Conservation (phyloP, 202 grass and related monocot species). For the Eragrostis tef region DNA sequence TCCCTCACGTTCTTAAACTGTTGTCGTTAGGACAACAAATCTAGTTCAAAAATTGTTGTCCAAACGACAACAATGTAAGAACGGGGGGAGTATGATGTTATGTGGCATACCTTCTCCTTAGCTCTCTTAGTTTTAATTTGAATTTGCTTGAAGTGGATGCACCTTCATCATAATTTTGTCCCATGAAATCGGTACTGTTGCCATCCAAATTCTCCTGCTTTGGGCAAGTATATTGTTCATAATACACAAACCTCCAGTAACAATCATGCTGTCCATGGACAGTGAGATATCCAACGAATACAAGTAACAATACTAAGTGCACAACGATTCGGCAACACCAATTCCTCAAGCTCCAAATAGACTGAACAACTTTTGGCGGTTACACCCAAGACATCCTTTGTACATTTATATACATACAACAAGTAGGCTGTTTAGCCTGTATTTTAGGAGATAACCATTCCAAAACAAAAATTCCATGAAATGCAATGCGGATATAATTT, state of each 20-base stretch:
- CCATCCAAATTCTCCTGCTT: conserved; percentile 59
- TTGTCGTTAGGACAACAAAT: too few species aligned
- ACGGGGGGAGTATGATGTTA: too few species aligned
- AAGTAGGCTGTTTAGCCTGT: neutral
- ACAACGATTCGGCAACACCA: neutral
- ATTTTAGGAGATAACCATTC: neutral
- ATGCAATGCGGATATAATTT: neutral
- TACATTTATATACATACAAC: neutral
- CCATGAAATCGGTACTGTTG: conserved; percentile 41
- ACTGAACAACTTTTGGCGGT: neutral
- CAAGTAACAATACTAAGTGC: neutral
- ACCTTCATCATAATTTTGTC: conserved; percentile 55
- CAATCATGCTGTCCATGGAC: neutral
- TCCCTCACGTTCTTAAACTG: too few species aligned
- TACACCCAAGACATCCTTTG: neutral
- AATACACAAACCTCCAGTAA: neutral
- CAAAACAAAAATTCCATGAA: neutral
- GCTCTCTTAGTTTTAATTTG: conserved; percentile 71
- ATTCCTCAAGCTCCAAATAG: neutral
- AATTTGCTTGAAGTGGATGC: conserved; percentile 66
- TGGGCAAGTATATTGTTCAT: conserved; percentile 17
- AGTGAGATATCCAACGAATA: neutral
- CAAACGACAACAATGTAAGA: too few species aligned
- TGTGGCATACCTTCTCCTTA: conserved; percentile 63
- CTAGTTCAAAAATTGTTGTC: too few species aligned